Evolutionary conservation across 108 stramenopile genomes (phyloP).

Genomic region (Skeletonema menzelii): DNA sequence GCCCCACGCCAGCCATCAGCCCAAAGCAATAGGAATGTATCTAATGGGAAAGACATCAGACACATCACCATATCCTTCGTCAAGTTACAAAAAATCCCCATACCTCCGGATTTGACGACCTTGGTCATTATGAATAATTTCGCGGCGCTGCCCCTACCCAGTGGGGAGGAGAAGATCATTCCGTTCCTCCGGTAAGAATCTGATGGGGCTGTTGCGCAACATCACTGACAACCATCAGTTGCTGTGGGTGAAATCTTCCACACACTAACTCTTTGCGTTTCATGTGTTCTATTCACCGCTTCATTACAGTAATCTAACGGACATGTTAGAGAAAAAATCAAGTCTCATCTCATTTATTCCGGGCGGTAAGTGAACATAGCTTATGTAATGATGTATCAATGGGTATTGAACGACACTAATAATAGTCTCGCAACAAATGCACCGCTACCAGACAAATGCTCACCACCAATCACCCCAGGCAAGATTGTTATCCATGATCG

Average conservation of each 20-base stretch:
- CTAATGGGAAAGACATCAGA: too few relatives aligned
- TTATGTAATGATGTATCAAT: background rate
- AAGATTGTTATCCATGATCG: conserved; percentile 83
- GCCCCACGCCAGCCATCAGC: too few relatives aligned
- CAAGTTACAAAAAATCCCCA: background rate
- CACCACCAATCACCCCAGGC: conserved; percentile 43
- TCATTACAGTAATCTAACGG: conserved; percentile 57
- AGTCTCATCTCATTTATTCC: conserved; percentile 70
- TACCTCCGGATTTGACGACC: background rate
- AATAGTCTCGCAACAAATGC: background rate
- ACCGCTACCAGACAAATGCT: background rate
- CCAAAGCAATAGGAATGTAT: too few relatives aligned
- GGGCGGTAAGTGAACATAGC: conserved; percentile 50
- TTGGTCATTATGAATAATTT: background rate
- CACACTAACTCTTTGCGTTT: background rate
- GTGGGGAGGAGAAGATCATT: conserved; percentile 50
- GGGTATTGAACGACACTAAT: background rate
- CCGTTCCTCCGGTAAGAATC: conserved; percentile 63
- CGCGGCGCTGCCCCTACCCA: background rate
- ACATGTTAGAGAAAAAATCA: conserved; percentile 79
- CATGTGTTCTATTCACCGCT: too few relatives aligned
- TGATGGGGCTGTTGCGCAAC: background rate
- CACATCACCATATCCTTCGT: too few relatives aligned
- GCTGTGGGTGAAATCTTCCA: conserved; percentile 12
- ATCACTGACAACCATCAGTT: background rate